These are phyloP conservation scores for Pyronema omphalodes DNA, from an alignment of 495 filamentous ascomycete genomes.

Conservation along the genomic window DNA sequence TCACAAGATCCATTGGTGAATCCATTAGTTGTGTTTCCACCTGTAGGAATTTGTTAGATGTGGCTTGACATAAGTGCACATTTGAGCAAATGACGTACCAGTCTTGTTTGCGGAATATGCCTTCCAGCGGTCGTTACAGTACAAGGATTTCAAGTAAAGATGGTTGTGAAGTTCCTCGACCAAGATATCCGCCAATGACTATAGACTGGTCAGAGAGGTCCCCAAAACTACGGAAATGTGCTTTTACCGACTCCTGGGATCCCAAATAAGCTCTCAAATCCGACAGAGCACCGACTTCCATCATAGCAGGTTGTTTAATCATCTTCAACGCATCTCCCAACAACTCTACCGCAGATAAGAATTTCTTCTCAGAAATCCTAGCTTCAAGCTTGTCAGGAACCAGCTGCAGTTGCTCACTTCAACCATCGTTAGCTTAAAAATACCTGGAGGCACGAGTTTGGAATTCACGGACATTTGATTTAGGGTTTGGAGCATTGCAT, in stretches of 20 bases:
- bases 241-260: slow-evolving; percentile 59
- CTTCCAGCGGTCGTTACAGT: slow-evolving; percentile 91
- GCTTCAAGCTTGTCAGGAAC: slow-evolving; percentile 87
- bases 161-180: slow-evolving; percentile 95
- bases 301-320: slow-evolving; percentile 71
- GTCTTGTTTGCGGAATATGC: slow-evolving; percentile 30
- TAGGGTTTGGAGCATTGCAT: slow-evolving; percentile 71
- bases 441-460: neutral
- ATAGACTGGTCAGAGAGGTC: neutral
- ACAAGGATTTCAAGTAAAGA: slow-evolving; percentile 89
- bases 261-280: slow-evolving; percentile 75
- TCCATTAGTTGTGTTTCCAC: neutral
- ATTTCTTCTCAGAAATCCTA: slow-evolving; percentile 86
- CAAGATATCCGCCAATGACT: slow-evolving; percentile 76
- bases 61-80: neutral
- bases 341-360: slow-evolving; percentile 78
- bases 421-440: slow-evolving; percentile 2
- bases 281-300: slow-evolving; percentile 72
- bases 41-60: neutral
- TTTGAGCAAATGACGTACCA: slow-evolving; percentile 4
- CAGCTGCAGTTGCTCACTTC: slow-evolving; percentile 59
- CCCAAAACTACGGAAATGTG: neutral
- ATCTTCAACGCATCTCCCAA: slow-evolving; percentile 69
- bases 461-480: slow-evolving; percentile 39
- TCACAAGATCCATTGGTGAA: neutral